Evolutionary conservation across 306 rosid species (phyloP), one percentile per base, ranked within the genome.

Genomic region (Psophocarpus tetragonolobus): DNA sequence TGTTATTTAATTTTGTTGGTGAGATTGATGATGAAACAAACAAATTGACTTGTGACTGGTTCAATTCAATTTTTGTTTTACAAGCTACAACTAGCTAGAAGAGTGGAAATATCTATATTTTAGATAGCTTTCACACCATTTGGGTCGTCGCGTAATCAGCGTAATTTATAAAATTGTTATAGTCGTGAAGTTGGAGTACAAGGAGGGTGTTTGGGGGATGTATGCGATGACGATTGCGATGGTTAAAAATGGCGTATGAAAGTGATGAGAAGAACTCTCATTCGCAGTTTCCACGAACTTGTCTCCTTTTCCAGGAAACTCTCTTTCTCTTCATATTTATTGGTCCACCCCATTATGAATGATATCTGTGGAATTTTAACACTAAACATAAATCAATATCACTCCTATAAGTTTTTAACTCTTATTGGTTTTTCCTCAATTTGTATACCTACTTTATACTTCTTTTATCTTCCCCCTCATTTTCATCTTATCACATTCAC

Each of bases 231-330:
- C 69, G 85, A 80, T 44, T 50, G 79, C 2, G 90, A 88, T 80
- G 65, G 81, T 69, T 76, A 82, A 85, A 74, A 84, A 71, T 80
- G 86, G 79, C 36, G 85, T 48, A 83, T 81, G 94, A 88, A 81
- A 84, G 85, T 75, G 83, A 85, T 88, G 87, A 85, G 60, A 72
- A 85, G 62, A 79, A 73, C 71, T 83, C 82, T 71, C 62, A 71
- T 62, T 54, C 79, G 86, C 39, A 56, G 85, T 86, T 90, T 90
- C 92, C 91, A 53, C 89, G 90, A 90, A 91, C 84, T 90, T 83
- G 85, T 80, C 83, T 77, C 72, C 86, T 90, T 87, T 87, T 67
- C 78, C 71, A 41, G 84, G 89, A 85, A 93, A 84, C 90, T 85
- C 85, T 53, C 85, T 56, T n/a, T n/a, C 81, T 90, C 92, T 83